Percentiles rank a stretch among this genome's conserved stretches.
Evolutionary conservation across 441 rosid species (phyloP).

Genomic region (Cnidoscolus chayamansa): DNA sequence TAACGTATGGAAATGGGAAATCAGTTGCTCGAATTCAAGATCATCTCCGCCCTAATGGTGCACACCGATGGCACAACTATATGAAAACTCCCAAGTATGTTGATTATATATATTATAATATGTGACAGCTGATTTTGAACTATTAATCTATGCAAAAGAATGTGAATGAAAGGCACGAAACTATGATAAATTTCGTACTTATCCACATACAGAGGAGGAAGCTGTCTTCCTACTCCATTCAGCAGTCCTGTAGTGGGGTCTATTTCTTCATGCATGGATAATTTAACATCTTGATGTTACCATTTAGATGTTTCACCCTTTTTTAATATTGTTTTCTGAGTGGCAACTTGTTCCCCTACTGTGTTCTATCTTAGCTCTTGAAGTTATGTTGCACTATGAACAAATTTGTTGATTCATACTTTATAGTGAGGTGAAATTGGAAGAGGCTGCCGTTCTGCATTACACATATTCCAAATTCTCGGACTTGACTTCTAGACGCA

Average conservation of each 20-base stretch:
- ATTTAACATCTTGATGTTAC: constrained; percentile 4
- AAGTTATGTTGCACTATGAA: not conserved
- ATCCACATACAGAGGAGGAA: no score
- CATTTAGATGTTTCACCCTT: not conserved
- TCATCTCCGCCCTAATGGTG: constrained; percentile 94
- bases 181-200: not conserved
- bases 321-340: not conserved
- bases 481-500: constrained; percentile 91
- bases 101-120: not conserved
- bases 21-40: constrained; percentile 85
- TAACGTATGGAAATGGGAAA: constrained; percentile 93
- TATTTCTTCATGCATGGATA: not conserved
- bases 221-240: not conserved
- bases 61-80: constrained; percentile 97
- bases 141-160: not conserved
- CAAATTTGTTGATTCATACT: not conserved
- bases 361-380: not conserved
- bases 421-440: constrained; percentile 60
- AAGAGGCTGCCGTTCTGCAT: constrained; percentile 82
- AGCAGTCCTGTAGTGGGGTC: not conserved
- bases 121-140: not conserved
- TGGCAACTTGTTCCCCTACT: not conserved
- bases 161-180: not conserved
- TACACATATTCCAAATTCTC: constrained; percentile 82
- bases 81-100: constrained; percentile 71